Evolutionary conservation across 2,329 filamentous ascomycete species (phyloP).

Genomic region (Microsporum audouinii): DNA sequence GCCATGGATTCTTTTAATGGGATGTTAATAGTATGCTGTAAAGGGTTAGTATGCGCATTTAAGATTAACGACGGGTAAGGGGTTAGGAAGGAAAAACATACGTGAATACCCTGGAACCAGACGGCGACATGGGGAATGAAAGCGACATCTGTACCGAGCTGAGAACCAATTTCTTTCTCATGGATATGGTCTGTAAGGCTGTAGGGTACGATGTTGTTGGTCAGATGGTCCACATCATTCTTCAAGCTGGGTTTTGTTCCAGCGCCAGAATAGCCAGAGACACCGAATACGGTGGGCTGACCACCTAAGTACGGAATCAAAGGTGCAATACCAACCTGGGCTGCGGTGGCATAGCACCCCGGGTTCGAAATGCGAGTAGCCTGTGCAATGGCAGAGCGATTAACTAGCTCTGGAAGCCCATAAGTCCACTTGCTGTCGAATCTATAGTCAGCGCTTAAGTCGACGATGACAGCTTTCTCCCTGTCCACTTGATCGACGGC

Average conservation of each 20-base stretch:
- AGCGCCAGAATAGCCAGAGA: slow-evolving; percentile 87
- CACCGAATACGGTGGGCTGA: slow-evolving; percentile 73
- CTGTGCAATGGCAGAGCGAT: slow-evolving; percentile 62
- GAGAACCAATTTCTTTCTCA: slow-evolving; percentile 74
- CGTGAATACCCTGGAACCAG: slow-evolving; percentile 91
- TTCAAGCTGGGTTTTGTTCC: slow-evolving; percentile 90
- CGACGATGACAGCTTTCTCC: slow-evolving; percentile 66
- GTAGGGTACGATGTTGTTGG: slow-evolving; percentile 83
- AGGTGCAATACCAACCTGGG: slow-evolving; percentile 79
- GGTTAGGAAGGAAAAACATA: slow-evolving; percentile 23
- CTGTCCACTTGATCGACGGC: slow-evolving; percentile 63
- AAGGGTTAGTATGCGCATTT: slow-evolving; percentile 4
- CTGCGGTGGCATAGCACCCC: slow-evolving; percentile 88
- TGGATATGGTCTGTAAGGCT: slow-evolving; percentile 89
- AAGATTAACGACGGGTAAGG: slow-evolving; percentile 7
- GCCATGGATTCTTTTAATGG: slow-evolving; percentile 78
- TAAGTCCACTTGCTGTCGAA: slow-evolving; percentile 83
- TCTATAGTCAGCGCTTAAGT: slow-evolving; percentile 92
- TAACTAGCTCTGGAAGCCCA: slow-evolving; percentile 74
- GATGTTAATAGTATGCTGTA: slow-evolving; percentile 73
- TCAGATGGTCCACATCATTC: slow-evolving; percentile 76
- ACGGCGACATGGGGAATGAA: slow-evolving; percentile 93
- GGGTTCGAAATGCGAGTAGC: slow-evolving; percentile 81
- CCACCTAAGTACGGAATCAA: slow-evolving; percentile 67
- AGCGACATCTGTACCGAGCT: slow-evolving; percentile 61